These are phyloP conservation scores for Ehretia macrophylla DNA, from an alignment of 257 asterid species.

Conservation along the genomic window DNA sequence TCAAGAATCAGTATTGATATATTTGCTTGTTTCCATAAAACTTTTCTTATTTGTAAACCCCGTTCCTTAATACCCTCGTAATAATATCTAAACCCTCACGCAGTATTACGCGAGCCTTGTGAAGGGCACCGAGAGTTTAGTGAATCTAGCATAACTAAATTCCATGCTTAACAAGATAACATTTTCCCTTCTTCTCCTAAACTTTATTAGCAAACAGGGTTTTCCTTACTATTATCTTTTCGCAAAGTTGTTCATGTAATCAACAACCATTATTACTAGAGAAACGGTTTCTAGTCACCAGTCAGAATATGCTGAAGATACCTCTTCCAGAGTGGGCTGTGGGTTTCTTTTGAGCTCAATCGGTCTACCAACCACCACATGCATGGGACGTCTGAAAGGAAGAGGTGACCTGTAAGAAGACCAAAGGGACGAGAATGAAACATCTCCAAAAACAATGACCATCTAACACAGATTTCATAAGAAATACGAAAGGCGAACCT, in stretches of 20 bases:
- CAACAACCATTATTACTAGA: not conserved
- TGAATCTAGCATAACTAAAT: too few species aligned
- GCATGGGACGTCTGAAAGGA: slow-evolving; percentile 73
- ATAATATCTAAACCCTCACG: too few species aligned
- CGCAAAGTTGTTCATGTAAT: not conserved
- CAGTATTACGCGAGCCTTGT: too few species aligned
- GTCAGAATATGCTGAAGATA: slow-evolving; percentile 15
- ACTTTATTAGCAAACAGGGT: too few species aligned
- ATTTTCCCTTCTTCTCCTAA: too few species aligned
- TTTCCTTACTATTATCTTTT: too few species aligned
- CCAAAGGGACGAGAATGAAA: not conserved
- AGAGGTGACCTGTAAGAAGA: slow-evolving; percentile 67
- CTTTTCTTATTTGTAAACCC: too few species aligned
- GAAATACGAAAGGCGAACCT: not conserved
- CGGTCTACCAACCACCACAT: slow-evolving; percentile 93
- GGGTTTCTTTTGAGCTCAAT: slow-evolving; percentile 58
- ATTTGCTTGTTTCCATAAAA: too few species aligned
- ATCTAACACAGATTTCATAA: not conserved
- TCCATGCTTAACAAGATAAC: too few species aligned
- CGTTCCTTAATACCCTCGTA: too few species aligned
- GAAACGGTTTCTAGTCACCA: too few species aligned
- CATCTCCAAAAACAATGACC: not conserved
- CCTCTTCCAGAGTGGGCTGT: slow-evolving; percentile 82
- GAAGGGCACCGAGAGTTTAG: not conserved
- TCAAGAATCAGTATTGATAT: not conserved